Evolutionary conservation across 2,329 filamentous ascomycete genomes (phyloP), one percentile per base, ranked within the genome.

Genomic region (Talaromyces sp.): DNA sequence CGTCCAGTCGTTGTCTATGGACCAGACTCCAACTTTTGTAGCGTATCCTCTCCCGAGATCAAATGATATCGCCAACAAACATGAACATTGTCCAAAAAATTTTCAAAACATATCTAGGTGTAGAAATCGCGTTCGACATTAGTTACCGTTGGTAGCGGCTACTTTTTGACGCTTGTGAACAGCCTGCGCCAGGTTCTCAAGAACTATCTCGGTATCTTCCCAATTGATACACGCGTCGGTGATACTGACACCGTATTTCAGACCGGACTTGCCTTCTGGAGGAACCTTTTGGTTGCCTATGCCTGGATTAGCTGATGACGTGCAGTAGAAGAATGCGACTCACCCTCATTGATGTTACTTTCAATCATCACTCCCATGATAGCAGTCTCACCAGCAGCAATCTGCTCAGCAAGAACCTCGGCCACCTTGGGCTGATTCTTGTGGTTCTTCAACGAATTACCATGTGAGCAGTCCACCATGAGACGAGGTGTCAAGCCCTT

Each of bases 311-410:
- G 54, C 3, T n/a, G 45, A 37, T 56, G 33, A 37, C 19, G 3
- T 22, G 1, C 33, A 25, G 31, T 3, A n/a, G n/a, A 31, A 11
- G 22, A 15, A 41, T 8, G 19, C 17, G 47, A 75, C 84, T 73
- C 78, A 90, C 91, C 93, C 82, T 97, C 94, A 73, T 94, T 90
- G 81, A 98, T 96, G 79, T 98, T 91, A 79, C 91, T 96, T 84
- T 99, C 95, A 73, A 99, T 96, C 95, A 99, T 99, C 67, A 98
- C 92, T 73, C 95, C 95, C 87, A 97, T 94, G 74, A 99, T 95
- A 58, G 84, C 90, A 3, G 86, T 85, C 82, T 98, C 94, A 41
- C 95, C 95, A 65, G 85, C 87, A 63, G 89, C 85, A 67, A 99
- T 91, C 81, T 99, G 95, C 73, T 91, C 88, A 1, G 91, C 93